phyloP scores from a whole-genome alignment of 1,139 yeast genomes.

The Yamadazyma buinensis region DNA sequence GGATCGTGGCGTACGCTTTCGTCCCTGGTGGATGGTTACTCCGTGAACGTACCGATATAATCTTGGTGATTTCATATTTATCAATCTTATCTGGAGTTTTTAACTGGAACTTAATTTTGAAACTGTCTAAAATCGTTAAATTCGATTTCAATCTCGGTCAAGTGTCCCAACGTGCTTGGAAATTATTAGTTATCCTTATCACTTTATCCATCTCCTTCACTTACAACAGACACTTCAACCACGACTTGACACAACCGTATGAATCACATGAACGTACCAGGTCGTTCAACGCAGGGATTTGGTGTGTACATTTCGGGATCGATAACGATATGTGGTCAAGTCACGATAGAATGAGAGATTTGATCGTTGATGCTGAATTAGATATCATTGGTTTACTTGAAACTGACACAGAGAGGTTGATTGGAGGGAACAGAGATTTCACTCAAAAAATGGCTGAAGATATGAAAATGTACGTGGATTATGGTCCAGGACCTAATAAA shows the following conservation, averaged over 20 bases:
- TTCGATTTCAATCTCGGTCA: conserved; percentile 10
- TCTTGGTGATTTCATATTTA: conserved; percentile 43
- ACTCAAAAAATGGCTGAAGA: conserved; percentile 92
- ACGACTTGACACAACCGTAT: conserved; percentile 61
- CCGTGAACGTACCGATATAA: conserved; percentile 82
- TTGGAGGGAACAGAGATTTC: conserved; percentile 92
- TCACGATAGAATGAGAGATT: conserved; percentile 82
- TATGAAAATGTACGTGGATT: conserved; percentile 90
- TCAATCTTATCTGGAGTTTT: conserved; percentile 44
- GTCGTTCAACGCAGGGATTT: conserved; percentile 87
- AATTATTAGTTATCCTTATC: conserved; percentile 27
- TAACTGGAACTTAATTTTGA: conserved; percentile 28
- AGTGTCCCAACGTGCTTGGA: conserved; percentile 17
- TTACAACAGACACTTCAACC: conserved; percentile 54
- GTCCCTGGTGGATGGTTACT: conserved; percentile 90
- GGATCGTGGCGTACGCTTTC: conserved; percentile 98
- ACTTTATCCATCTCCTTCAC: conserved; percentile 39
- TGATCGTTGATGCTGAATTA: conserved; percentile 78
- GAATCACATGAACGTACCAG: conserved; percentile 59
- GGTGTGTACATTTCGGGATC: conserved; percentile 97
- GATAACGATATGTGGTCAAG: conserved; percentile 99
- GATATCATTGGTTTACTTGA: conserved; percentile 91
- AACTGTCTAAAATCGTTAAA: conserved; percentile 19
- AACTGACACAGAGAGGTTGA: conserved; percentile 88
- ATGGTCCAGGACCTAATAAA: conserved; percentile 96